Evolutionary conservation across 192 early-diverging fungal genomes (phyloP), one percentile per base, ranked within the genome.

Genomic region (Funneliformis mosseae): DNA sequence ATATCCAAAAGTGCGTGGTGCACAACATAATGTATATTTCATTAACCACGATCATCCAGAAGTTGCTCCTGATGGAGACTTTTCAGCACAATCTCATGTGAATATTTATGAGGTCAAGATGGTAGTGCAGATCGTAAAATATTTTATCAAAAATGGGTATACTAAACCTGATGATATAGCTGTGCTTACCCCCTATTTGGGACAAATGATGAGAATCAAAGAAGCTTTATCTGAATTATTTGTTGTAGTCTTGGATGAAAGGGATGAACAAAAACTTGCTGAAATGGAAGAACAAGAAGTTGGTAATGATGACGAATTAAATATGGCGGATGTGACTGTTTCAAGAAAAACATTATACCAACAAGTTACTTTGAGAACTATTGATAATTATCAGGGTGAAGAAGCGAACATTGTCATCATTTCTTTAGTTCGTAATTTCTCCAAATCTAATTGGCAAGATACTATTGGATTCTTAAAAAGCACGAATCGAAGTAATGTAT

Each of bases 391-490:
- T 71, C 86, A 87, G 79, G 85, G 85, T 16, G 85, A 86, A 45
- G 85, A 86, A 55, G 83, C 84, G 1, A 85, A 85, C 28, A 83
- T 85, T 21, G 78, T 87, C 18, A 85, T 87, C 41, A 83, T 87
- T 5, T 84, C 85, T 1, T 79, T 87, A 62, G 85, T 87, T 16
- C 84, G 86, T 10, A 86, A 83, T 28, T 41, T 8, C 4, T 78
- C 72, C 45, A 82, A 78, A 14, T 45, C 66, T 8, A 45, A 80
- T 14, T 74, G 79, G 6, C 48, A 77, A 11, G 66, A 73, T 10
- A 62, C 80, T 3, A 90, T 88, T 66, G 90, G 90, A 5, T 92
- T 92, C 71, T 77, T 91, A 61, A 89, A 89, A 75, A 83, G 85
- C 12, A 61, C 73, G 14, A 92, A 92, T 74, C 86, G 91, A 11